Base-by-base conservation (phyloP, 805 yeast species). In the Wickerhamomyces pijperi region DNA sequence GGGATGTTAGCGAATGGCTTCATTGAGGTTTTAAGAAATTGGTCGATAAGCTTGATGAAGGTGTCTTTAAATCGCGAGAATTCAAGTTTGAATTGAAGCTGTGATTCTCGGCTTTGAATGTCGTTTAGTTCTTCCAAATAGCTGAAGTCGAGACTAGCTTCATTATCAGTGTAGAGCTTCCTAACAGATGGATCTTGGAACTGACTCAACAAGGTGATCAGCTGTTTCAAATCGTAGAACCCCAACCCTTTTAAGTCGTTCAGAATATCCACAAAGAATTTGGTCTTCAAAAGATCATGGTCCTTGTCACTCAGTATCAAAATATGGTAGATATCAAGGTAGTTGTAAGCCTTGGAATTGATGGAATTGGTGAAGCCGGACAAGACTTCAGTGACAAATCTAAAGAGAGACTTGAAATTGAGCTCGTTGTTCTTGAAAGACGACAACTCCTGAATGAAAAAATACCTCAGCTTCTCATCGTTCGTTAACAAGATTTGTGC, bases 71-170 rank as follows among this genome's bases (percentile, higher is more conserved):
- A 14, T 29, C 50, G 49, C 15, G 52, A 37, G 3, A 44, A 33
- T 31, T 54, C 57, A 34, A 54, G 51, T 19, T 50, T 49, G 23
- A 34, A 40, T 19, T 48, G 50, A 33, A 50, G 33, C 13, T 43
- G 44, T 12, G 38, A 12, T n/a, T 42, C 40, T 1, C 34, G 43
- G 1, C n/a, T 13, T 19, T 25, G 28, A 12, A 4, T 25, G 25
- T 33, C 7, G 5, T 17, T 31, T 7, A 11, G 29, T 17, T 32
- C 34, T n/a, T 34, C 35, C 17, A 38, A 19, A 11, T 38, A 23
- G 3, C 13, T 28, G 2, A 40, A 20, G 19, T 41, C 36, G 16
- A 42, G 39, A 18, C 5, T 16, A 15, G 33, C 5, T 5, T 15
- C 8, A 15, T 15, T 31, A 15, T 12, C 14, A 7, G 14, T 6